These are phyloP conservation scores for Backusella mclennaniae DNA, from an alignment of 192 early-diverging fungal genomes.

Conservation along the genomic window DNA sequence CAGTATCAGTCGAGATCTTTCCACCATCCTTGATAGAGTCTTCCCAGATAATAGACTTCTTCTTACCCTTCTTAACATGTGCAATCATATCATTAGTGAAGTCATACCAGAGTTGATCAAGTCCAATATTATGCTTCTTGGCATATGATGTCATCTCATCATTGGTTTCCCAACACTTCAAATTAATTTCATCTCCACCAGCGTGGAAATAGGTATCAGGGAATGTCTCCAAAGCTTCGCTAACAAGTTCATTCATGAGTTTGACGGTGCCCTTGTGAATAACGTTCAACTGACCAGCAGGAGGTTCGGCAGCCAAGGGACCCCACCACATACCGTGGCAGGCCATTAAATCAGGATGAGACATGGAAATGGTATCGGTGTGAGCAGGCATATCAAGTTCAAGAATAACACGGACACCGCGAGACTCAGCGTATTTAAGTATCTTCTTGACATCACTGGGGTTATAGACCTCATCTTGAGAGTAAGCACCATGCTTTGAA, in stretches of 20 bases:
- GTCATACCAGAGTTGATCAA: constrained; percentile 21
- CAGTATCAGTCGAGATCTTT: constrained; percentile 47
- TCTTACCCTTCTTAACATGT: constrained; percentile 15
- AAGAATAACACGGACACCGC: constrained; percentile 82
- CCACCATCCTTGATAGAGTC: constrained; percentile 57
- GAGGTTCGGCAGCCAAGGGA: constrained; percentile 72
- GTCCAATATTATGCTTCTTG: constrained; percentile 11
- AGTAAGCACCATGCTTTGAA: constrained; percentile 64
- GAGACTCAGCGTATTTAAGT: constrained; percentile 64
- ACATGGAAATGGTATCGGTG: constrained; percentile 43
- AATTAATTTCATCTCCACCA: constrained; percentile 74
- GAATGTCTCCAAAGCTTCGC: constrained; percentile 62
- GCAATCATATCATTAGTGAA: constrained; percentile 19
- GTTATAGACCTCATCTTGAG: constrained; percentile 61
- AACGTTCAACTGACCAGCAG: constrained; percentile 80
- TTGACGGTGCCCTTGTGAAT: constrained; percentile 56
- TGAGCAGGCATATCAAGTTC: constrained; percentile 89
- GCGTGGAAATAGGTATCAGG: constrained; percentile 72
- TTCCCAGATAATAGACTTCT: constrained; percentile 77
- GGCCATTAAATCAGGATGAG: constrained; percentile 55
- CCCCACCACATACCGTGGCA: constrained; percentile 61
- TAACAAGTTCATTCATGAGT: constrained; percentile 59
- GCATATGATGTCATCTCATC: constrained; percentile 33
- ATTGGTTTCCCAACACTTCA: constrained; percentile 53
- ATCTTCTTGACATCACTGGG: constrained; percentile 63